Base-by-base conservation (phyloP, 495 filamentous ascomycete genomes). In the Xylaria curta region DNA sequence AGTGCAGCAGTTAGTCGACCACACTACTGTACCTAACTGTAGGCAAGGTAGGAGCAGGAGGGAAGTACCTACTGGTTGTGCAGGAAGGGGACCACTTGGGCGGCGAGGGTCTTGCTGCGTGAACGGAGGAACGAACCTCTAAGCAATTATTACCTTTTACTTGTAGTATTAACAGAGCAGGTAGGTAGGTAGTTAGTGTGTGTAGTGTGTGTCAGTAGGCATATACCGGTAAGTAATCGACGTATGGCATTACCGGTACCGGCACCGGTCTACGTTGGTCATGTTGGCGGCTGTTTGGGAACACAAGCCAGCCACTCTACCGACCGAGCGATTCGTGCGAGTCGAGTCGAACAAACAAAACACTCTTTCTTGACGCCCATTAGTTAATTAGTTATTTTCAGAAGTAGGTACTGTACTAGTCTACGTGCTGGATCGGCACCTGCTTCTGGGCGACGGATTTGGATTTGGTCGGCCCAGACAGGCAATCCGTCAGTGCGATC, bases 391-490 rank as follows among this genome's bases (percentile, higher is more conserved):
- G n/a, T n/a, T n/a, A n/a, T n/a, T n/a, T n/a, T n/a, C n/a, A n/a
- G n/a, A n/a, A n/a, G n/a, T n/a, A n/a, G n/a, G n/a, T n/a, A n/a
- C n/a, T n/a, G n/a, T n/a, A n/a, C n/a, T n/a, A n/a, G n/a, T n/a
- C n/a, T n/a, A n/a, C n/a, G 33, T 36, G 7, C 33, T 36, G 33
- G 28, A 21, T 58, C 54, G 54, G 54, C 26, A 1, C 8, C 63
- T 66, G 63, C 28, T 66, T 66, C 63, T 53, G 44, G 63, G 63
- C 46, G 51, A 51, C 36, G 33, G 53, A 46, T 68, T 68, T 68
- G 51, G 33, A 68, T 58, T 68, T 68, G 17, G 58, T 61, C 46
- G 66, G 66, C 66, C 66, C 38, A 69, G 66, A 69, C 53, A 61
- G 66, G 66, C 42, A 69, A 69, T 40, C 66, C 66, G 66, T 40